Conservation (phyloP, 2,329 filamentous ascomycete genomes). For the Dendrostoma leiphaemia region DNA sequence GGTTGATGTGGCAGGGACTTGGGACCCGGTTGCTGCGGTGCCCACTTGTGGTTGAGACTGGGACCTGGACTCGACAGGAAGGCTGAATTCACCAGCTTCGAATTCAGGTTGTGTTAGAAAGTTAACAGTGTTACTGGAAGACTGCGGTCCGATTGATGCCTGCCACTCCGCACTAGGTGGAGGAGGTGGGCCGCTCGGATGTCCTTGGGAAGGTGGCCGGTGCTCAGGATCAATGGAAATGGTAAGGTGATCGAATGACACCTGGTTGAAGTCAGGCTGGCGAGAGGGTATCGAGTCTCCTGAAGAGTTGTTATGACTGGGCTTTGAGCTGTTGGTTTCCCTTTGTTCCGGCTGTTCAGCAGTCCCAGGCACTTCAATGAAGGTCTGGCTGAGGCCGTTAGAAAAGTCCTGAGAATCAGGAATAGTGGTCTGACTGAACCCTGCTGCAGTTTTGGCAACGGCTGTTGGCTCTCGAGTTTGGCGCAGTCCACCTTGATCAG, state of each 20-base stretch:
- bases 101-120: constrained; percentile 19
- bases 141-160: not conserved
- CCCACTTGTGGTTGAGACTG: not conserved
- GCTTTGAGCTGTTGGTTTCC: not conserved
- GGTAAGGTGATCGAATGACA: constrained; percentile 5
- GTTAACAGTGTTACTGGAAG: not conserved
- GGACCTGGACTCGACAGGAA: not conserved
- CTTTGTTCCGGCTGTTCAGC: constrained; percentile 23
- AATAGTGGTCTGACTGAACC: constrained; percentile 35
- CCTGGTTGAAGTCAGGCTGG: constrained; percentile 12
- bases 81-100: not conserved
- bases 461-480: not conserved
- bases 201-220: not conserved
- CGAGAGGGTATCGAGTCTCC: constrained; percentile 13
- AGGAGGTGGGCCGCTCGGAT: not conserved
- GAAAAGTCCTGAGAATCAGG: constrained; percentile 42
- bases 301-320: constrained; percentile 3
- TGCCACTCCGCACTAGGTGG: not conserved
- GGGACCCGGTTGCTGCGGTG: not conserved
- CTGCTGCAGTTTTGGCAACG: constrained; percentile 6
- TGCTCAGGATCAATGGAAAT: not conserved
- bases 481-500: not conserved
- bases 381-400: constrained; percentile 5
- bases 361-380: constrained; percentile 20
- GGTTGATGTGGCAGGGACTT: not conserved